phyloP scores from a whole-genome alignment of 1,284 basidiomycete genomes.

The Ustilago sp. region DNA sequence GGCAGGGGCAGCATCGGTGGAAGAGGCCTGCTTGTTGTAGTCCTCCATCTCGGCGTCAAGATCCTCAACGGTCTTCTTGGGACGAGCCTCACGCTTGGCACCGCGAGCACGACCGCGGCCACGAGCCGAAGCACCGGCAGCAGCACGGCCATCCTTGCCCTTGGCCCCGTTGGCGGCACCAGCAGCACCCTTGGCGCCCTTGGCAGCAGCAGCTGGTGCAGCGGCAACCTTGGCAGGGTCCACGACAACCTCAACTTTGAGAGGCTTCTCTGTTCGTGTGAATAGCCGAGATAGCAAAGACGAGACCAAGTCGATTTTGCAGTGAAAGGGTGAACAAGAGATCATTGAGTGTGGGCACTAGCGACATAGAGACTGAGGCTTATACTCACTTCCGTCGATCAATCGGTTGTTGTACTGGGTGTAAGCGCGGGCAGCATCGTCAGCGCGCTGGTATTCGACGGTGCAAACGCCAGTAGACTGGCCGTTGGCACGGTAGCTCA shows the following conservation, averaged over 20 bases:
- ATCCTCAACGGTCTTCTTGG: slow-evolving; percentile 74
- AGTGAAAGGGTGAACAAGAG: slow-evolving; percentile 37
- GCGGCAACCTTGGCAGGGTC: slow-evolving; percentile 78
- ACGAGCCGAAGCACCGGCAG: slow-evolving; percentile 61
- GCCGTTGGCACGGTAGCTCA: slow-evolving; percentile 86
- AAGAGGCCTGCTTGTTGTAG: slow-evolving; percentile 59
- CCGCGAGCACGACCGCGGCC: slow-evolving; percentile 73
- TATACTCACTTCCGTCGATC: slow-evolving; percentile 92
- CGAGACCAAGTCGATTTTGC: slow-evolving; percentile 11
- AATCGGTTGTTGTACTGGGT: slow-evolving; percentile 96
- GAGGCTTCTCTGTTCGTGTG: slow-evolving; percentile 78
- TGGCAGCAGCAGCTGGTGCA: slow-evolving; percentile 39
- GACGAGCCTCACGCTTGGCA: slow-evolving; percentile 68
- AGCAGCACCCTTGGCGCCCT: slow-evolving; percentile 40
- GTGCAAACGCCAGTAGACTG: slow-evolving; percentile 90
- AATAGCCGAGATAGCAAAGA: not conserved
- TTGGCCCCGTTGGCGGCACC: slow-evolving; percentile 34
- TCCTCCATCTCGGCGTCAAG: slow-evolving; percentile 76
- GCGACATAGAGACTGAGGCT: not conserved
- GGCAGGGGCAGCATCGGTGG: slow-evolving; percentile 43
- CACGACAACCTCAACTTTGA: slow-evolving; percentile 97
- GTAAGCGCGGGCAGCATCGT: slow-evolving; percentile 91
- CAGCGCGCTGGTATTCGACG: slow-evolving; percentile 85
- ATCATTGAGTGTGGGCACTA: not conserved
- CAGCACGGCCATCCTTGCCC: slow-evolving; percentile 35